A percentile compares a stretch with the other conserved stretches of the same genome.
phyloP scores from a whole-genome alignment of 2,329 filamentous ascomycete genomes.

The Cladosporium sp. region DNA sequence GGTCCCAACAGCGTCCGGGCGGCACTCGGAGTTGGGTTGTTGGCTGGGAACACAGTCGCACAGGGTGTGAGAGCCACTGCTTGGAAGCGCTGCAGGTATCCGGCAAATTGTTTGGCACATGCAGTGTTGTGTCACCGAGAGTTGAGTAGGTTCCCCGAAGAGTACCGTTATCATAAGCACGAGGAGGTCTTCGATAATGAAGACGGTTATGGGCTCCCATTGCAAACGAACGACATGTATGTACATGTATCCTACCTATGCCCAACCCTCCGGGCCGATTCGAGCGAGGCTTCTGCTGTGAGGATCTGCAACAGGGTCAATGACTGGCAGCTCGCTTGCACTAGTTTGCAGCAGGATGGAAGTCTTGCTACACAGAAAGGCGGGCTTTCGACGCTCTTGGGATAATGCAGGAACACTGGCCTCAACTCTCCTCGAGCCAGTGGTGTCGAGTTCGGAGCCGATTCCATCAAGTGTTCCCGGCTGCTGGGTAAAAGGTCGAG shows the following conservation, averaged over 20 bases:
- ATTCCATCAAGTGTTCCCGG: not conserved
- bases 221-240: no score
- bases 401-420: not conserved
- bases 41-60: constrained; percentile 8
- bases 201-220: not conserved
- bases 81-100: constrained; percentile 12
- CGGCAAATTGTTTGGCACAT: constrained; percentile 12
- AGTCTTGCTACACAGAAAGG: not conserved
- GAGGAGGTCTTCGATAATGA: not conserved
- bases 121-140: constrained; percentile 3
- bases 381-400: not conserved
- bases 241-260: not conserved
- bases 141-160: not conserved
- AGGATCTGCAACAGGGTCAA: not conserved
- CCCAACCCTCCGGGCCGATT: not conserved
- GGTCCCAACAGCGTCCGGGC: not conserved
- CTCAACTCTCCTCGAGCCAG: not conserved
- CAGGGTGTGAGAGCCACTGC: constrained; percentile 1
- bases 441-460: not conserved
- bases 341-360: not conserved
- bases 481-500: not conserved
- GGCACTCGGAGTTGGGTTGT: not conserved
- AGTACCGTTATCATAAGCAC: not conserved
- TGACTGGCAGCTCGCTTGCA: not conserved
- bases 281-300: not conserved